Evolutionary conservation across 2,329 filamentous ascomycete genomes (phyloP).

Genomic region (Mycogone perniciosa): DNA sequence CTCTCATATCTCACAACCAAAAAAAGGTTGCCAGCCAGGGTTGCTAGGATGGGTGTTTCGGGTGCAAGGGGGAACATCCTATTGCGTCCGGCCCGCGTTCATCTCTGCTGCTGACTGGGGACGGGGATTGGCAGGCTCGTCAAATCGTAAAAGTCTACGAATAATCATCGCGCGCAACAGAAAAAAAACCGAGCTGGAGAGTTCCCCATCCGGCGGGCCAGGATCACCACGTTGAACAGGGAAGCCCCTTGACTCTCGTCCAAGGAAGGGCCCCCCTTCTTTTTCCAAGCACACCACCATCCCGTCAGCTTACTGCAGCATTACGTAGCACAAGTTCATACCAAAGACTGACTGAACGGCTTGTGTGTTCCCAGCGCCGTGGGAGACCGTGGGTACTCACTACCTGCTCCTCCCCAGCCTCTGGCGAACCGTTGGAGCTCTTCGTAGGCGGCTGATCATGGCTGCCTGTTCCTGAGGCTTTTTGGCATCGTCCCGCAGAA

Average conservation of each 20-base stretch:
- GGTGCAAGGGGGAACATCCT: slow-evolving; percentile 3
- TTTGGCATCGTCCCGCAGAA: not conserved
- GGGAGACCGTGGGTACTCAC: too few relatives aligned
- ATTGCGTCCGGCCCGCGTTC: slow-evolving; percentile 2
- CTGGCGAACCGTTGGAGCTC: not conserved
- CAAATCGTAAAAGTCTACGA: too few relatives aligned
- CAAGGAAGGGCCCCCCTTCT: not conserved
- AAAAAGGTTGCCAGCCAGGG: not conserved
- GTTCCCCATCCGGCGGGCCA: not conserved
- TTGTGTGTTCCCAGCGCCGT: too few relatives aligned
- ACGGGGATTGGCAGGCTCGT: too few relatives aligned
- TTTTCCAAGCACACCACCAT: not conserved
- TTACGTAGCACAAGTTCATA: not conserved
- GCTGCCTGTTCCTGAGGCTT: not conserved
- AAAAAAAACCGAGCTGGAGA: too few relatives aligned
- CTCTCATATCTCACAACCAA: not conserved
- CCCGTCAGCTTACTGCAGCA: not conserved
- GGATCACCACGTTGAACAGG: not conserved
- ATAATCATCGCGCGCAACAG: too few relatives aligned
- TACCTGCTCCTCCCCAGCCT: not conserved
- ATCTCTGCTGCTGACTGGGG: too few relatives aligned
- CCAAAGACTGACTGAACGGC: too few relatives aligned
- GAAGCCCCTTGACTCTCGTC: not conserved
- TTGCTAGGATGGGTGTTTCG: slow-evolving; percentile 4
- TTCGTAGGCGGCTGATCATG: not conserved